Evolutionary conservation across 2,329 filamentous ascomycete genomes (phyloP).

Genomic region (Lachnellula hyalina): DNA sequence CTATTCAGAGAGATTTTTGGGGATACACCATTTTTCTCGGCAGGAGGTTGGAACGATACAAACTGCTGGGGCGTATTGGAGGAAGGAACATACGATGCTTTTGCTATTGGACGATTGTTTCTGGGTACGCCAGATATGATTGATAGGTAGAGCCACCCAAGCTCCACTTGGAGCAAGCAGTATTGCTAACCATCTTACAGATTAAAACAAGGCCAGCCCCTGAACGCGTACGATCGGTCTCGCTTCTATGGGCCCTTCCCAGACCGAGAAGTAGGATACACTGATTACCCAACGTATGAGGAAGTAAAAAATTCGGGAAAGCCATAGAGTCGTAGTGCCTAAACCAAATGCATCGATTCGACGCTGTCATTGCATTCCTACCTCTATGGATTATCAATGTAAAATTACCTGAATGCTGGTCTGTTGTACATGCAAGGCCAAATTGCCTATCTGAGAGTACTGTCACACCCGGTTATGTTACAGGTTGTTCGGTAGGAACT

Average conservation of each 20-base stretch:
- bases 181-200: constrained; percentile 12
- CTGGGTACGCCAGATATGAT: constrained; percentile 46
- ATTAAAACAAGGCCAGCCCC: constrained; percentile 35
- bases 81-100: constrained; percentile 41
- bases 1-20: constrained; percentile 47
- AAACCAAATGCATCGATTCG: not conserved
- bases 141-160: constrained; percentile 21
- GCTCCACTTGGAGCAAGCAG: not conserved
- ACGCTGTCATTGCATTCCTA: not conserved
- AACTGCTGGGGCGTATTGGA: constrained; percentile 47
- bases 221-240: constrained; percentile 39
- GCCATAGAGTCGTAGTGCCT: not conserved
- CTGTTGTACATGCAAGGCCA: not conserved
- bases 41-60: constrained; percentile 47
- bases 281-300: constrained; percentile 32
- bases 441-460: not conserved
- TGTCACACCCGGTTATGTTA: not conserved
- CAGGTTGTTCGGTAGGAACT: not conserved
- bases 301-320: constrained; percentile 14
- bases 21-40: constrained; percentile 49
- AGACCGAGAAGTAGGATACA: constrained; percentile 33
- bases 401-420: not conserved
- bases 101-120: constrained; percentile 44
- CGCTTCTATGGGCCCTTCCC: constrained; percentile 40
- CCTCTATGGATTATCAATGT: not conserved